These are phyloP conservation scores for Sporothrix sp. DNA, from an alignment of 2,329 filamentous ascomycete genomes.

Conservation along the genomic window DNA sequence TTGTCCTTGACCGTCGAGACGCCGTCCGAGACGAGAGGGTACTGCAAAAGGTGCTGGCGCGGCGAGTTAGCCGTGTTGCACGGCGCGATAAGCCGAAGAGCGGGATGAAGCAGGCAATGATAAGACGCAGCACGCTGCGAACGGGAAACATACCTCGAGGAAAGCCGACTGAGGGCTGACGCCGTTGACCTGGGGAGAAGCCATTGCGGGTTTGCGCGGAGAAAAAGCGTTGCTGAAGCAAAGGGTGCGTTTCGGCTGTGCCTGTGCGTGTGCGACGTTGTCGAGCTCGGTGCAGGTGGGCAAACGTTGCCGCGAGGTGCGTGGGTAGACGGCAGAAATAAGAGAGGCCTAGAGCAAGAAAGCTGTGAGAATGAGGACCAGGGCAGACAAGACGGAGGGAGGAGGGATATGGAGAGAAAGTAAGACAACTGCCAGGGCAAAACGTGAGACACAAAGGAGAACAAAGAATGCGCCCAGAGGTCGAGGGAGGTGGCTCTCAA, in stretches of 20 bases:
- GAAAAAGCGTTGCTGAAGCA: neutral
- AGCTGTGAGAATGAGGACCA: too few species aligned
- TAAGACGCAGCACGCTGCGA: too few species aligned
- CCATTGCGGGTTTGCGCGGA: constrained; percentile 9
- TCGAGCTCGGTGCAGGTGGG: neutral
- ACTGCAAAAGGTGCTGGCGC: constrained; percentile 68
- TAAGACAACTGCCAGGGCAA: neutral
- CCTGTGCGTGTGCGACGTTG: neutral
- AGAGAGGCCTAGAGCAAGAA: too few species aligned
- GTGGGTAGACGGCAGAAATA: neutral
- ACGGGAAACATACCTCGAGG: constrained; percentile 12
- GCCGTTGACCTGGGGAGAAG: constrained; percentile 17
- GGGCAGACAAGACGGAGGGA: neutral
- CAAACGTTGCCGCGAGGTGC: neutral
- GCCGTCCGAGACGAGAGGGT: constrained; percentile 72
- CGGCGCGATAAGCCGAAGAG: neutral
- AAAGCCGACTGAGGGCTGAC: constrained; percentile 17
- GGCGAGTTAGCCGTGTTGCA: neutral
- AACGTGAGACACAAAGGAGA: constrained; percentile 1
- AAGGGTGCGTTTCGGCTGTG: neutral
- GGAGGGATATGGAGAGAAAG: neutral
- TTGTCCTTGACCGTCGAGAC: constrained; percentile 71
- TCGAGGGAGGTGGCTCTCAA: neutral
- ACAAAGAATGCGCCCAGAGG: constrained; percentile 3
- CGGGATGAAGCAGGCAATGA: neutral